Base-by-base conservation (phyloP, 2,329 filamentous ascomycete genomes). In the Aspergillus pseudonomiae region DNA sequence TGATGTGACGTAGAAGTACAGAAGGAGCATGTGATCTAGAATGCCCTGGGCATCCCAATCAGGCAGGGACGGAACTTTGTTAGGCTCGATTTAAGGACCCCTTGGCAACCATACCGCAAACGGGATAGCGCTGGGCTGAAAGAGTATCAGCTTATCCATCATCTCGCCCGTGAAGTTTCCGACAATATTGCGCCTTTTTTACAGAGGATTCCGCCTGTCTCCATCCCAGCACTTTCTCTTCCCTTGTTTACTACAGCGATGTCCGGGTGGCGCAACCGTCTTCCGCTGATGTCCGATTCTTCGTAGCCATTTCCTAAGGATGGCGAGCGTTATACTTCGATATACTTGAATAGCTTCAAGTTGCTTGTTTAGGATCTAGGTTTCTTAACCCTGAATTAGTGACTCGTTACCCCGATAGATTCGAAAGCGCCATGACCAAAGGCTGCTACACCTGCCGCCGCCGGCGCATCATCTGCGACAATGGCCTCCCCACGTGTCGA, bases 391-490 rank as follows among this genome's bases (percentile, higher is more conserved):
- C 56, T 10, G 14, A 36, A 39, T 1, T 7, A 55, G 52, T 39
- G 52, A 26, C 32, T 24, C 52, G 7, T 7, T 26, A 34, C 19
- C 12, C 12, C 32, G 11, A 55, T 24, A 26, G 11, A 39, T 21
- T 26, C 28, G 28, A 16, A 43, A 48, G 36, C 61, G 63, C 63
- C 71, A 79, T 79, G 77, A 75, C 73, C 57, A 78, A 78, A 70
- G 77, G 77, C 60, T 80, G 79, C 62, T 79, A 81, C 68, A 80
- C 78, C 64, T 81, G 79, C 68, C 78, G 79, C 62, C 79, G 79
- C 60, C 78, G 77, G 62, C 78, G 79, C 69, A 77, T 81, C 39
- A 78, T 75, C 60, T 81, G 79, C 73, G 79, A 80, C 63, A 78
- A 78, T 73, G 76, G 75, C 63, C 72, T 74, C 57, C 79, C 79